Evolutionary conservation across 306 rosid genomes (phyloP).

Genomic region (Luffa acutangula): DNA sequence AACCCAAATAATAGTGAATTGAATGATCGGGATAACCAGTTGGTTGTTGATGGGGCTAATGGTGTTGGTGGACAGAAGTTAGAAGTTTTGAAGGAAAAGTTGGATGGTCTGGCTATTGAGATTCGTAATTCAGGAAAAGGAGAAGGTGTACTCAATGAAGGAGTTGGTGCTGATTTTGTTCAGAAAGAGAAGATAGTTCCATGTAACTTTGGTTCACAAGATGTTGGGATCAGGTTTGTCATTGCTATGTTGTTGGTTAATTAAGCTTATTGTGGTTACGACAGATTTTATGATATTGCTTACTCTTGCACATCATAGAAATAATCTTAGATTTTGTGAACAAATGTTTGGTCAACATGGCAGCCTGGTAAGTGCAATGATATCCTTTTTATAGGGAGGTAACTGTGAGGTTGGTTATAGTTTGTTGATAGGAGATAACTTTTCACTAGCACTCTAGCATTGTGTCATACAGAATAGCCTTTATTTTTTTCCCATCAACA

Average conservation of each 20-base stretch:
- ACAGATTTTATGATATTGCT: background rate
- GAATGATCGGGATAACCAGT: slow-evolving; percentile 20
- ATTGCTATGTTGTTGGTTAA: slow-evolving; percentile 15
- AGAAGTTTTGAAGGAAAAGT: slow-evolving; percentile 30
- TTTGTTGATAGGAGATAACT: background rate
- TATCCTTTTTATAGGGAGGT: background rate
- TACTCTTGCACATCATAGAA: background rate
- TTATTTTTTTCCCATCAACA: background rate
- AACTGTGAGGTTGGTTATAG: background rate
- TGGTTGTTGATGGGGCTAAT: slow-evolving; percentile 88
- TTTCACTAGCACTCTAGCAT: background rate
- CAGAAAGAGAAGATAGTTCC: slow-evolving; percentile 93
- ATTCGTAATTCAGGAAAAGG: slow-evolving; percentile 61
- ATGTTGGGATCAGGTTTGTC: slow-evolving; percentile 64
- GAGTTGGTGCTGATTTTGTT: slow-evolving; percentile 96
- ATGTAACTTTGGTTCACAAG: slow-evolving; percentile 45
- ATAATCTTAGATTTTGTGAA: background rate
- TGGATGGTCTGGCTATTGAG: slow-evolving; percentile 50
- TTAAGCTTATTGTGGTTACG: slow-evolving; percentile 2
- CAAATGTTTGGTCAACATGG: background rate
- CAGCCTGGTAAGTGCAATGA: background rate
- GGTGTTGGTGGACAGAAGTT: slow-evolving; percentile 91
- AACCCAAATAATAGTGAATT: slow-evolving; percentile 31
- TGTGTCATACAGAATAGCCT: background rate
- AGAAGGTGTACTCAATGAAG: slow-evolving; percentile 79